Evolutionary conservation across 2,329 filamentous ascomycete species (phyloP).

Genomic region (Leptographium lundbergii): DNA sequence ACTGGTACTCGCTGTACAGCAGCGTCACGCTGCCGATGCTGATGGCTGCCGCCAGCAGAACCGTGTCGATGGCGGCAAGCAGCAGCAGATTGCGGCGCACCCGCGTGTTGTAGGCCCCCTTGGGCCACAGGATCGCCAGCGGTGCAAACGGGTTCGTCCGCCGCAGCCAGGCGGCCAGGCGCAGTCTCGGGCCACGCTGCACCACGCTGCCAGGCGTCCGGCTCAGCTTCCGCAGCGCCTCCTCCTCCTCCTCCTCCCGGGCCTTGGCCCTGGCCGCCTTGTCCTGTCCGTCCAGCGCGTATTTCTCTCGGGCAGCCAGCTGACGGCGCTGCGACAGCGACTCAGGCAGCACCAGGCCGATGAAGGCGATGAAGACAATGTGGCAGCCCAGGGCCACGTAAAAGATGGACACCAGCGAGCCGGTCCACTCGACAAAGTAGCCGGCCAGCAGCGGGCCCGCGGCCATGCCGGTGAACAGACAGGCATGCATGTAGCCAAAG

Average conservation of each 20-base stretch:
- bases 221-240: background rate
- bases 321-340: constrained; percentile 68
- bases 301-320: constrained; percentile 54
- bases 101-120: constrained; percentile 45
- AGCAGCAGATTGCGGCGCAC: constrained; percentile 73
- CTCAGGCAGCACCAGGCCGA: constrained; percentile 66
- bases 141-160: constrained; percentile 61
- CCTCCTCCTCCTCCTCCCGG: constrained; percentile 10
- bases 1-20: constrained; percentile 69
- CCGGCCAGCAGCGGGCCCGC: constrained; percentile 73
- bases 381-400: constrained; percentile 68
- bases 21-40: constrained; percentile 70
- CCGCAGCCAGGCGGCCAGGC: constrained; percentile 17
- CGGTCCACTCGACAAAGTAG: constrained; percentile 64
- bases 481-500: constrained; percentile 84
- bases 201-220: background rate
- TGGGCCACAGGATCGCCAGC: constrained; percentile 65
- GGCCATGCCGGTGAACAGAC: constrained; percentile 79
- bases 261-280: constrained; percentile 17
- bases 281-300: constrained; percentile 31
- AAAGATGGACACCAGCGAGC: constrained; percentile 68
- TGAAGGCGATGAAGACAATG: constrained; percentile 57
- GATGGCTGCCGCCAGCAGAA: constrained; percentile 71
- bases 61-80: constrained; percentile 67
- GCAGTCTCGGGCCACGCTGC: background rate